These are phyloP conservation scores for button mushroom (Agaricus bisporus) DNA, from an alignment of 768 basidiomycete genomes.

Conservation along the genomic window DNA sequence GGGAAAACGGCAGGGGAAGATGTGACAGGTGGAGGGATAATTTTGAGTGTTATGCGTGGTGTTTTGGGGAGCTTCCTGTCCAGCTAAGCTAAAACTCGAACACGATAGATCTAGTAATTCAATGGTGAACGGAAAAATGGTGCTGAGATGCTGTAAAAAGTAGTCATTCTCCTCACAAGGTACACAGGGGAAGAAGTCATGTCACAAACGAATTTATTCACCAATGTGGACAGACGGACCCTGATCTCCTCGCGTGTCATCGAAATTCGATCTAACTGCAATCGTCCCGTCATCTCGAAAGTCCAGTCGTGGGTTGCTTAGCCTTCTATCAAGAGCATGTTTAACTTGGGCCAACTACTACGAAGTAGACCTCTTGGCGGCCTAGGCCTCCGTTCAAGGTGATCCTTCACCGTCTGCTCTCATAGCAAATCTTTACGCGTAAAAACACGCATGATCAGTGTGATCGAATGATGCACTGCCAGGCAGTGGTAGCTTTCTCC, in stretches of 20 bases:
- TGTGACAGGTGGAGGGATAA: constrained; percentile 6
- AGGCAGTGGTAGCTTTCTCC: no score
- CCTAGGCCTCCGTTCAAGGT: background rate
- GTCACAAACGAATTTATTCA: constrained; percentile 2
- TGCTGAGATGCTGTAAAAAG: background rate
- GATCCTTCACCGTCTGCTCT: background rate
- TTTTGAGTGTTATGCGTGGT: constrained; percentile 4
- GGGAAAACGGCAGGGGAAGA: background rate
- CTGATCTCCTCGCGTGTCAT: constrained; percentile 9
- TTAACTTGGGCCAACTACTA: no score
- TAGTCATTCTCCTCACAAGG: constrained; percentile 5
- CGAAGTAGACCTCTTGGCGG: no score
- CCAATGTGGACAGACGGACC: constrained; percentile 4
- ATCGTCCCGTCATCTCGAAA: background rate
- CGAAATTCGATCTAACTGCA: constrained; percentile 1
- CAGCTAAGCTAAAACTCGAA: no score
- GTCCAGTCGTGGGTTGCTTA: background rate
- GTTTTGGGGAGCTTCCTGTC: constrained; percentile 3
- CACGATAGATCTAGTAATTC: background rate
- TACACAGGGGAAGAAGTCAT: constrained; percentile 9
- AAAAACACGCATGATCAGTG: no score
- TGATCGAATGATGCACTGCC: no score
- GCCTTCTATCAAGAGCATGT: background rate
- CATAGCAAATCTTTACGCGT: no score
- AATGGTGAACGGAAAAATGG: background rate